Conservation (phyloP, 139 green algal genomes). For the Deuterostichococcus epilithicus region DNA sequence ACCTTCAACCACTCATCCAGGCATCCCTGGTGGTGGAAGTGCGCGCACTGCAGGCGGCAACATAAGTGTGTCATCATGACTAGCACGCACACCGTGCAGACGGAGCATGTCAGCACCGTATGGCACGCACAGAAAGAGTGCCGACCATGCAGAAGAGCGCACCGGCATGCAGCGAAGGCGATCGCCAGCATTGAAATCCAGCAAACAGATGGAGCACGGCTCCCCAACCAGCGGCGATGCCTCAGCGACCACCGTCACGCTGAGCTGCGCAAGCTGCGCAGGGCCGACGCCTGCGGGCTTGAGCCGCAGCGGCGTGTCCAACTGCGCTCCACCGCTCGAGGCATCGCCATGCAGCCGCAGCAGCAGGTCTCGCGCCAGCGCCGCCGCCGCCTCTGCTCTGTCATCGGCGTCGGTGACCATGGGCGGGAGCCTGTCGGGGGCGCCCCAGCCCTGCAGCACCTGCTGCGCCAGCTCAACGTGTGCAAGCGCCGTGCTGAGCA, state of each 20-base stretch:
- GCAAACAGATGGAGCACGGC: neutral
- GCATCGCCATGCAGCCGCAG: neutral
- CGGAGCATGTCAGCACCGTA: too few species aligned
- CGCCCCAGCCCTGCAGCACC: neutral
- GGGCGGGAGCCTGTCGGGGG: neutral
- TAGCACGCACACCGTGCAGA: neutral
- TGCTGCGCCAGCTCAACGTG: neutral
- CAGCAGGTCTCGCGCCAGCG: neutral
- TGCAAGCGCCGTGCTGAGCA: neutral
- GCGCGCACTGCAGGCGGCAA: neutral
- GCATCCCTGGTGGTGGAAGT: neutral
- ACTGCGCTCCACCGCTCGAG: neutral
- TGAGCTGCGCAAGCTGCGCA: neutral
- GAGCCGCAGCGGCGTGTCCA: neutral
- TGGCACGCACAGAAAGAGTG: too few species aligned
- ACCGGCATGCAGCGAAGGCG: neutral
- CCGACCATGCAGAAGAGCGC: too few species aligned
- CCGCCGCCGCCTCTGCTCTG: neutral
- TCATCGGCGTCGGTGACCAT: neutral
- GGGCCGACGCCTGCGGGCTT: neutral
- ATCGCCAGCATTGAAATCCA: neutral
- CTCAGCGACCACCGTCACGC: too few species aligned
- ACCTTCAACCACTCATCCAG: too few species aligned
- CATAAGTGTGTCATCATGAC: too few species aligned
- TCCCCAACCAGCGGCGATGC: too few species aligned